Evolutionary conservation across 257 asterid species (phyloP).

Genomic region (Voacanga thouarsii): DNA sequence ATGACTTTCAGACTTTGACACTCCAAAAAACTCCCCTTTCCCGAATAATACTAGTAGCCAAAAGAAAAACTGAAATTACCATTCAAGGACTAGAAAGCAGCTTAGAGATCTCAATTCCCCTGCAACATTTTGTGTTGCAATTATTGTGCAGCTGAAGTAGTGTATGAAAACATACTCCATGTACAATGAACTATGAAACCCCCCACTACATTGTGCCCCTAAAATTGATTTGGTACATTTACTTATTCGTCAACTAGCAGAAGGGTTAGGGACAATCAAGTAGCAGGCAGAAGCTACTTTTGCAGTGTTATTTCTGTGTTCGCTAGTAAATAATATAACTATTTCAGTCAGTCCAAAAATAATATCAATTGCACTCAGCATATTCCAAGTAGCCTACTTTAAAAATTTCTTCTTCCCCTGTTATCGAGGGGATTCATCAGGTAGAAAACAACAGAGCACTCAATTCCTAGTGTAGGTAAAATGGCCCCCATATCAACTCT

Average conservation of each 20-base stretch:
- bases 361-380: not conserved
- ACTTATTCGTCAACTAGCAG: not conserved
- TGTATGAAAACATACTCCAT: too few species aligned
- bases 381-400: not conserved
- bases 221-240: not conserved
- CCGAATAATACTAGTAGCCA: not conserved
- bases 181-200: too few species aligned
- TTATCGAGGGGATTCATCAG: not conserved
- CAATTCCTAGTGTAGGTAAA: not conserved
- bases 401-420: not conserved
- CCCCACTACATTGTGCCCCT: not conserved
- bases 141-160: too few species aligned
- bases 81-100: not conserved
- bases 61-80: not conserved
- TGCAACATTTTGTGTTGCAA: not conserved
- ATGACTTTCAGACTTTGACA: not conserved
- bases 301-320: not conserved
- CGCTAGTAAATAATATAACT: not conserved
- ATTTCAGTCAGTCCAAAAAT: not conserved
- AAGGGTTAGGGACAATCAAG: not conserved
- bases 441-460: not conserved
- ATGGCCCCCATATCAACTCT: not conserved
- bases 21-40: not conserved
- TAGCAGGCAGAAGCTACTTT: not conserved
- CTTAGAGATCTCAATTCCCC: not conserved